These are phyloP conservation scores for Fusarium begoniae DNA, from an alignment of 2,329 filamentous ascomycete species.

Conservation along the genomic window DNA sequence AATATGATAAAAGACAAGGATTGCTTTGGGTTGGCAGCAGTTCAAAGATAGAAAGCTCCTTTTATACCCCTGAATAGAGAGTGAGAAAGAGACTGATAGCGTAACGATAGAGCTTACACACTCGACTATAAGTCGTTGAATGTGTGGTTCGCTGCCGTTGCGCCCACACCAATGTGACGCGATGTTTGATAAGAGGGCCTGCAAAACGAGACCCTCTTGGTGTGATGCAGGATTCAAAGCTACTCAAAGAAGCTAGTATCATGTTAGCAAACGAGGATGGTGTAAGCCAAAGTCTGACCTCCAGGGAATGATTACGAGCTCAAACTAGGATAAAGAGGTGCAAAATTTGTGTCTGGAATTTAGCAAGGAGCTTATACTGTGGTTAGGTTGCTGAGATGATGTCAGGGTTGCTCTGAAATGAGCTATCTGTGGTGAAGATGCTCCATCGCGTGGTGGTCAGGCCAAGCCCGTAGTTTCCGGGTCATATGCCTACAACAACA, in stretches of 20 bases:
- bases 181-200: neutral
- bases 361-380: neutral
- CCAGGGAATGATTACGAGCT: neutral
- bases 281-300: conserved; percentile 27
- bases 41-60: neutral
- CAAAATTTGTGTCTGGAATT: neutral
- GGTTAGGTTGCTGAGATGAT: neutral
- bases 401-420: neutral
- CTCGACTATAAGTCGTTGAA: neutral
- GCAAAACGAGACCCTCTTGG: neutral
- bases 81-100: conserved; percentile 8
- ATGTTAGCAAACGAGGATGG: conserved; percentile 6
- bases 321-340: neutral
- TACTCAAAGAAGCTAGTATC: conserved; percentile 21
- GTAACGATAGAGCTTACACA: neutral
- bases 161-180: neutral
- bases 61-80: conserved; percentile 14
- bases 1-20: neutral
- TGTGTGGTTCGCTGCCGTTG: neutral
- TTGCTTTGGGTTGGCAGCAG: neutral
- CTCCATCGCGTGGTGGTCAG: conserved; percentile 7
- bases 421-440: neutral
- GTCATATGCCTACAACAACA: neutral
- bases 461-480: neutral
- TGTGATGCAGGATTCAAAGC: neutral